Base-by-base conservation (phyloP, 768 basidiomycete species). In the Suillus decipiens region DNA sequence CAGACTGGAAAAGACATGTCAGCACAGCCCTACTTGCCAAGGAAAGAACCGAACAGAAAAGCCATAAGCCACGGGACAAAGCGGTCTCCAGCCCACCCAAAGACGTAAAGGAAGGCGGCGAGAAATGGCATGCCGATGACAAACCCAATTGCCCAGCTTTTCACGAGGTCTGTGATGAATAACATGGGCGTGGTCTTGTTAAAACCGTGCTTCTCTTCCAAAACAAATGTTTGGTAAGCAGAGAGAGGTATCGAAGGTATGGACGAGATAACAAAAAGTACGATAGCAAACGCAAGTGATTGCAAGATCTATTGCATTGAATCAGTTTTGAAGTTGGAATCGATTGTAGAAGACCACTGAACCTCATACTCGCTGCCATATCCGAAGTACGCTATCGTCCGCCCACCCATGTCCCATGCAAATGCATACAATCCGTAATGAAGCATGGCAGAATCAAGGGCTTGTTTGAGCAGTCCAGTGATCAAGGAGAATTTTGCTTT, bases 201-300 rank as follows among this genome's bases (percentile, higher is more conserved):
- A 82, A 98, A 99, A 0, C 96, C 96, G 67, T 97, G 94, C 67
- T 89, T 90, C 73, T 96, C 90, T 77, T 99, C 97, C 43, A 99
- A 81, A 6, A 95, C 90, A 72, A 99, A 99, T 3, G 94, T 97
- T 64, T 87, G 84, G 78, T 97, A 98, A 28, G 89, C 80, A 37
- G 85, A 86, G 47, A 94, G 78, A 22, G 96, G 95, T 12, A 95
- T 79, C 9, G 84, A 79, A 2, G 93, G 87, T 34, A 92, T 73
- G 0, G 87, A 83, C 2, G 89, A 89, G 45, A 87, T 60, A 62
- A 90, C 73, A 69, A 85, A 87, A 48, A 96, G 77, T 47, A 90
- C 71, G 60, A 84, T 85, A 3, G 87, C 82, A 72, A 94, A 96
- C 8, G 84, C 81, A 61, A 96, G 85, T 1, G 94, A 95, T 75